These are phyloP conservation scores for Fusarium luffae DNA, from an alignment of 2,329 filamentous ascomycete species.

Conservation along the genomic window DNA sequence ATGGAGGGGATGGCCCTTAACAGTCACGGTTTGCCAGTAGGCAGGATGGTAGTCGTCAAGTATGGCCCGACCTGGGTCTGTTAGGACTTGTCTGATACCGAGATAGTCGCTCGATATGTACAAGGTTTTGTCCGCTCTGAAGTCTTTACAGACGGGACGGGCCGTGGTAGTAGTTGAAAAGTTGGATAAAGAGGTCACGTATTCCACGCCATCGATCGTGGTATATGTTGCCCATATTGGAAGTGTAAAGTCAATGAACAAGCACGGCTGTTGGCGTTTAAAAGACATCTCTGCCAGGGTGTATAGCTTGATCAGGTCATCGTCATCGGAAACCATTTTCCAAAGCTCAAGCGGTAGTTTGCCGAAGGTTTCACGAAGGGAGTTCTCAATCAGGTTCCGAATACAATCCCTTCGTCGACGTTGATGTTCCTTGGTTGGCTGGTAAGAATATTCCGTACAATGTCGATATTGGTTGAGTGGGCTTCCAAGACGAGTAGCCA, in stretches of 20 bases:
- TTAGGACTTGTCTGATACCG: constrained; percentile 13
- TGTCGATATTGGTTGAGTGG: neutral
- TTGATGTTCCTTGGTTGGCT: neutral
- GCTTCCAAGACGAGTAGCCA: neutral
- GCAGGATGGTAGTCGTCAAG: neutral
- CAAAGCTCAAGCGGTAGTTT: constrained; percentile 20
- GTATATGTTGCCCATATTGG: neutral
- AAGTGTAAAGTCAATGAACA: neutral
- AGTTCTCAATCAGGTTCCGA: neutral
- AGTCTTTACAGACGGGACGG: rapidly evolving
- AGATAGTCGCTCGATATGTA: constrained; percentile 22
- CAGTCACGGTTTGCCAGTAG: constrained; percentile 13
- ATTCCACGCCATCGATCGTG: constrained; percentile 16
- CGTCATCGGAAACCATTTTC: neutral
- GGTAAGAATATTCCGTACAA: constrained; percentile 1
- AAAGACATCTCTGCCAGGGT: neutral
- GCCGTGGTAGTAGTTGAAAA: neutral
- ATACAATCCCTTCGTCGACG: neutral
- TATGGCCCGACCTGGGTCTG: rapidly evolving
- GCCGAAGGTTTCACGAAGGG: neutral
- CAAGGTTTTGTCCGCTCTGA: rapidly evolving
- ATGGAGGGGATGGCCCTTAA: too few relatives aligned
- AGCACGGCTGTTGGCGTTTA: neutral
- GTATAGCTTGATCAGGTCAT: constrained; percentile 6
- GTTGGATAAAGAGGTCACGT: constrained; percentile 3